Conservation (phyloP, 164 flowering plant species). For the Aristolochia fimbriata region DNA sequence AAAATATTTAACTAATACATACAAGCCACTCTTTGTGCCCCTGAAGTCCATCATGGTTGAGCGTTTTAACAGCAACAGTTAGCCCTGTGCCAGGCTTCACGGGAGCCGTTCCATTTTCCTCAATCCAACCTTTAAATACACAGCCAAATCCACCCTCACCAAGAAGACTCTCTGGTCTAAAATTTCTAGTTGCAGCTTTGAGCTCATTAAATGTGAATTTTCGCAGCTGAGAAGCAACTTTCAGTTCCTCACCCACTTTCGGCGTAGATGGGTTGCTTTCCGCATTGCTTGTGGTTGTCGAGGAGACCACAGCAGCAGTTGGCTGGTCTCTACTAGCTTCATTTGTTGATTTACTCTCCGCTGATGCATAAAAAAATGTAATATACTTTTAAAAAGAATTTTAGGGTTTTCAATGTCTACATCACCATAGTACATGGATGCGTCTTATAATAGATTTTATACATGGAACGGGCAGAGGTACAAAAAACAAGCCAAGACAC, state of each 20-base stretch:
- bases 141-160: constrained; percentile 98
- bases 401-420: no score
- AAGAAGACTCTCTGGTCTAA: constrained; percentile 89
- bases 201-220: constrained; percentile 81
- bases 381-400: not conserved
- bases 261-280: constrained; percentile 71
- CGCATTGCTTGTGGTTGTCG: constrained; percentile 68
- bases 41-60: constrained; percentile 94
- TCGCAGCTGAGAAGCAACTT: constrained; percentile 65
- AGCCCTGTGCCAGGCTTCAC: constrained; percentile 95
- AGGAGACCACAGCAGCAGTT: constrained; percentile 37
- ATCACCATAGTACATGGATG: no score
- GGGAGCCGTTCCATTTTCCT: constrained; percentile 94
- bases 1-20: not conserved
- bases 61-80: constrained; percentile 94
- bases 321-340: constrained; percentile 62
- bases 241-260: constrained; percentile 72
- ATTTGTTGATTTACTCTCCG: constrained; percentile 58
- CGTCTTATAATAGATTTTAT: no score
- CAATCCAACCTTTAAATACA: constrained; percentile 96
- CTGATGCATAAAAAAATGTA: constrained; percentile 9
- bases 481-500: no score
- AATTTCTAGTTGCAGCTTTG: constrained; percentile 79
- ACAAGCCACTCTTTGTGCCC: constrained; percentile 99
- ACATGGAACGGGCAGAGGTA: no score